A percentile compares a stretch with the other conserved stretches of the same genome.
phyloP scores from a whole-genome alignment of 768 basidiomycete species.

The Tricholoma sp. region DNA sequence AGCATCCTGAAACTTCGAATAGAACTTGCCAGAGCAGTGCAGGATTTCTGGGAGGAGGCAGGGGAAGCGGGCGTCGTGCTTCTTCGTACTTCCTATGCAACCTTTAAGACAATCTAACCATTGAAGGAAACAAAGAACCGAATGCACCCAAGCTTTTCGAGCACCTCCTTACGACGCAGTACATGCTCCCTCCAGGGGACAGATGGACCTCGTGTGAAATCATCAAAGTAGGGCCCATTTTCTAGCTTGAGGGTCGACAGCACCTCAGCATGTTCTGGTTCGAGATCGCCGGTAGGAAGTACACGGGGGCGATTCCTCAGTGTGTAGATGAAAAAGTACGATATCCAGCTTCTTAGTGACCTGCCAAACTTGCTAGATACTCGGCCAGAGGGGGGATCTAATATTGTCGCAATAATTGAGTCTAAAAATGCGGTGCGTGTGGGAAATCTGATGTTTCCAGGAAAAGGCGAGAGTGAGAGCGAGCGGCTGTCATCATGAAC shows the following conservation, averaged over 20 bases:
- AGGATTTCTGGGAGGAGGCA: too few relatives aligned
- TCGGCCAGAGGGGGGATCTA: background rate
- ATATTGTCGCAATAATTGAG: background rate
- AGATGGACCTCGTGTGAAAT: background rate
- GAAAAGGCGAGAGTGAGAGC: conserved; percentile 8
- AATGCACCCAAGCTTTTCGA: conserved; percentile 2
- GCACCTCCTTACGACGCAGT: conserved; percentile 1
- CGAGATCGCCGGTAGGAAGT: conserved; percentile 4
- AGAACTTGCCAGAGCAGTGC: background rate
- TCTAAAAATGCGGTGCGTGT: conserved; percentile 6
- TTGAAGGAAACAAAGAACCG: background rate
- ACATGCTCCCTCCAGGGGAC: too few relatives aligned
- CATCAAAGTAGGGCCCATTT: conserved; percentile 9
- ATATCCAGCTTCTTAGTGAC: background rate
- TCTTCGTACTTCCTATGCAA: background rate
- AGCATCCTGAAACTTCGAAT: background rate
- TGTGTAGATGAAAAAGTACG: conserved; percentile 7
- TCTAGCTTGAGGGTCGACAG: conserved; percentile 8
- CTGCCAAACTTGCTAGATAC: background rate
- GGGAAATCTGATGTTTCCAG: conserved; percentile 10
- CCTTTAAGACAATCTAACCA: background rate
- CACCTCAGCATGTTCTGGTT: conserved; percentile 5
- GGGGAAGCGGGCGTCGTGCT: conserved; percentile 3
- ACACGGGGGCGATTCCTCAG: conserved; percentile 4
- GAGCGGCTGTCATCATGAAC: conserved; percentile 11